A percentile compares a stretch with the other conserved stretches of the same genome.
Evolutionary conservation across 2,329 filamentous ascomycete species (phyloP).

Genomic region (Aspergillus pseudoviridinutans): DNA sequence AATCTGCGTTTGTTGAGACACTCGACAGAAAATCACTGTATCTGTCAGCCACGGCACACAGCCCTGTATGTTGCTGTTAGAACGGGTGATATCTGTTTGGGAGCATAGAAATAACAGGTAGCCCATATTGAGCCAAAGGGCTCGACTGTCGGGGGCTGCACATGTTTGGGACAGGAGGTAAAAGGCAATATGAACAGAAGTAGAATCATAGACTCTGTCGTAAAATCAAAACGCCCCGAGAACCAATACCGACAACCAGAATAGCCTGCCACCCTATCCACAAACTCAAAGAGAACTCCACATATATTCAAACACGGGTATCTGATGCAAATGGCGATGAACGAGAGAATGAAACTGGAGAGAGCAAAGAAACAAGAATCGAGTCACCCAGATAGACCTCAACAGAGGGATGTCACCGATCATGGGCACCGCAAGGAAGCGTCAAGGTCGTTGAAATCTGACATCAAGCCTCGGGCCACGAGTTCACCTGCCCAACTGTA

Average conservation of each 20-base stretch:
- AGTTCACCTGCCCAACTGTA: background rate
- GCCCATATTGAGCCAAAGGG: background rate
- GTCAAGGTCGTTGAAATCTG: background rate
- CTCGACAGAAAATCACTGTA: background rate
- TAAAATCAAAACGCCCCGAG: background rate
- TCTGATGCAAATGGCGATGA: slow-evolving; percentile 10
- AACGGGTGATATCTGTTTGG: background rate
- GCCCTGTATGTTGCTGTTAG: background rate
- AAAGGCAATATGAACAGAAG: background rate
- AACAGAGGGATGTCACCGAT: background rate
- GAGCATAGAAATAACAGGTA: background rate
- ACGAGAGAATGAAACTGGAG: background rate
- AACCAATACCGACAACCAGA: background rate
- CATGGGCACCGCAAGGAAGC: background rate
- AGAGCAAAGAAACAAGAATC: slow-evolving; percentile 5
- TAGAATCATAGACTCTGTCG: background rate
- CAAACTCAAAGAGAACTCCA: background rate
- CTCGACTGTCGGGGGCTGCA: background rate
- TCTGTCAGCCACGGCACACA: background rate
- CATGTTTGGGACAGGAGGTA: background rate
- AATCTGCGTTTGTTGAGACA: background rate
- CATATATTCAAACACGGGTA: slow-evolving; percentile 15
- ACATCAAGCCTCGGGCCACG: background rate
- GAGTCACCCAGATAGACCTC: background rate
- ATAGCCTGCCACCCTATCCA: background rate